Conservation (phyloP, 225 moss, liverwort and hornwort genomes). For the Rhytidiadelphus loreus region DNA sequence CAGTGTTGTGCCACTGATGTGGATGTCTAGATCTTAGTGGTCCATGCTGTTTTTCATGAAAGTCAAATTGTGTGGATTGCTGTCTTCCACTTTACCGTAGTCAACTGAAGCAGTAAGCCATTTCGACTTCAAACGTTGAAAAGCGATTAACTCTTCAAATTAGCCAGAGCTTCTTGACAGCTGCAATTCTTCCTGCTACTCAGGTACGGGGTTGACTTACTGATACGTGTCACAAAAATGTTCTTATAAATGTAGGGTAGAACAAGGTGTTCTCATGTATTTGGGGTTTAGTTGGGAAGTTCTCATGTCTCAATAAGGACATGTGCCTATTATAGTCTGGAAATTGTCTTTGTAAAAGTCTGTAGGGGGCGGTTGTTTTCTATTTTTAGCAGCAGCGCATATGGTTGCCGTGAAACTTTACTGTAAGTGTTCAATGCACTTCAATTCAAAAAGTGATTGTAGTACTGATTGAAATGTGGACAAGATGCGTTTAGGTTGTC, state of each 20-base stretch:
- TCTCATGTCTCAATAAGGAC: neutral
- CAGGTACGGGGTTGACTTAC: constrained; percentile 9
- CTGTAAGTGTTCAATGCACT: neutral
- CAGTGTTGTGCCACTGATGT: neutral
- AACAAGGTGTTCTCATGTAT: neutral
- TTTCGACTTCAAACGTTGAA: neutral
- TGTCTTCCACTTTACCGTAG: neutral
- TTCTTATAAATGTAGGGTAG: neutral
- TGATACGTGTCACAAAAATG: neutral
- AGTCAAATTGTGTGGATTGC: neutral
- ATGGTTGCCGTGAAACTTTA: neutral
- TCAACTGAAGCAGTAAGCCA: neutral
- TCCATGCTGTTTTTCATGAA: neutral
- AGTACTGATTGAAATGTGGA: neutral
- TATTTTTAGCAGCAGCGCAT: neutral
- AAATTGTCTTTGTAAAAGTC: neutral
- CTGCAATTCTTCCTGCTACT: neutral
- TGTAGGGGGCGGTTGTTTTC: neutral
- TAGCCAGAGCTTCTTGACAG: neutral
- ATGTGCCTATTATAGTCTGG: neutral
- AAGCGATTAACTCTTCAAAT: neutral
- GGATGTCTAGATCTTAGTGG: neutral
- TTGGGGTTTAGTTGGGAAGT: neutral
- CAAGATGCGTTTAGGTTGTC: neutral
- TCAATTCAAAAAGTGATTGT: too few relatives aligned